These are phyloP conservation scores for Gastrolobium villosum DNA, from an alignment of 306 rosid genomes.

Conservation along the genomic window DNA sequence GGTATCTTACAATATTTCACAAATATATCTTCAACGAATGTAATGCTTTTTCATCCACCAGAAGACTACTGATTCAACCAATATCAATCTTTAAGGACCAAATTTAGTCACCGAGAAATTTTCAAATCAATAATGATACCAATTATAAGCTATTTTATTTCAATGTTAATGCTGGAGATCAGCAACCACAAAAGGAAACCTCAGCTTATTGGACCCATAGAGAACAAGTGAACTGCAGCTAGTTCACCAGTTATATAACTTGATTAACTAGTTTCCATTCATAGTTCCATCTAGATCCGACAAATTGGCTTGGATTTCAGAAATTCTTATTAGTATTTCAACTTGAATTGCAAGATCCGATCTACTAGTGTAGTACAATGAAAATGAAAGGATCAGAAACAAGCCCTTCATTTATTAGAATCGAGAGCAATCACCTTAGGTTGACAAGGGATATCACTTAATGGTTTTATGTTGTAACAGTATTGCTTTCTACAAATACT, in stretches of 20 bases:
- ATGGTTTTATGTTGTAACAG: too few species aligned
- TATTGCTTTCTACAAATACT: too few species aligned
- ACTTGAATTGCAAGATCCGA: background rate
- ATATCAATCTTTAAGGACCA: too few species aligned
- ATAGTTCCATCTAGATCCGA: background rate
- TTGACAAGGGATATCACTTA: too few species aligned
- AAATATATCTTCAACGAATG: background rate
- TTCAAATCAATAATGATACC: background rate
- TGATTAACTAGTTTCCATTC: background rate
- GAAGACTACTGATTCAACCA: background rate
- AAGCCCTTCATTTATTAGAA: background rate
- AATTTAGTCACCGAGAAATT: background rate
- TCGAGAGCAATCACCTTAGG: background rate
- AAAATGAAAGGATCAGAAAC: background rate
- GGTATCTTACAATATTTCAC: background rate
- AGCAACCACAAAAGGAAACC: background rate
- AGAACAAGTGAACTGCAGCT: background rate
- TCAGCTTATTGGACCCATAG: background rate
- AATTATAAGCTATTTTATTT: background rate
- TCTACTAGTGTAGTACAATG: background rate
- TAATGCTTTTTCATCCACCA: background rate
- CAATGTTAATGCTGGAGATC: background rate
- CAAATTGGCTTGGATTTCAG: background rate
- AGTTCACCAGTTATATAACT: background rate
- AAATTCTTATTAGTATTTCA: background rate